Conservation (phyloP, 805 yeast species). For the Naumovozyma castellii region DNA sequence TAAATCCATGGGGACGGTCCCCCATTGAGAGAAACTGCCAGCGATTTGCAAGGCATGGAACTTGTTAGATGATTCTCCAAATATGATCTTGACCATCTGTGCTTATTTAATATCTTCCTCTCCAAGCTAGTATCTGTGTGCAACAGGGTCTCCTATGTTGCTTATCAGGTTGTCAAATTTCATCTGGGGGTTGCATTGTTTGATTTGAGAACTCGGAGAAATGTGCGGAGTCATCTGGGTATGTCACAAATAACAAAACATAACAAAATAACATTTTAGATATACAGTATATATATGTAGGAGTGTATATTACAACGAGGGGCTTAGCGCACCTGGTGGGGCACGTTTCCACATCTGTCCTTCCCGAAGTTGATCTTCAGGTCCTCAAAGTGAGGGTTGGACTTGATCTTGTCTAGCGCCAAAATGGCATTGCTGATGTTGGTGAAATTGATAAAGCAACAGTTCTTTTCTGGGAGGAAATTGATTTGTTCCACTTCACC, state of each 20-base stretch:
- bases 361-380: constrained; percentile 87
- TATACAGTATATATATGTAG: constrained; percentile 1
- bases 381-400: constrained; percentile 55
- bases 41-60: constrained; percentile 27
- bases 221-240: neutral
- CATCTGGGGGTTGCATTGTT: neutral
- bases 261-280: no score
- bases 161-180: no score
- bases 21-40: constrained; percentile 33
- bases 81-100: constrained; percentile 8
- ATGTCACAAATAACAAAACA: neutral
- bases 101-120: constrained; percentile 1
- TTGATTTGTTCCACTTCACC: constrained; percentile 96
- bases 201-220: neutral
- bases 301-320: neutral
- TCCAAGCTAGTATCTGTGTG: no score
- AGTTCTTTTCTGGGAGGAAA: constrained; percentile 69
- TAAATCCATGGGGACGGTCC: constrained; percentile 14
- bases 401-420: constrained; percentile 85
- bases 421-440: constrained; percentile 84
- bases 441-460: constrained; percentile 88
- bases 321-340: constrained; percentile 44
- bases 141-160: no score
- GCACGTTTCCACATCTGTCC: constrained; percentile 91
- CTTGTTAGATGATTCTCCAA: constrained; percentile 12